Evolutionary conservation across 441 rosid genomes (phyloP).

Genomic region (Metrosideros polymorpha): DNA sequence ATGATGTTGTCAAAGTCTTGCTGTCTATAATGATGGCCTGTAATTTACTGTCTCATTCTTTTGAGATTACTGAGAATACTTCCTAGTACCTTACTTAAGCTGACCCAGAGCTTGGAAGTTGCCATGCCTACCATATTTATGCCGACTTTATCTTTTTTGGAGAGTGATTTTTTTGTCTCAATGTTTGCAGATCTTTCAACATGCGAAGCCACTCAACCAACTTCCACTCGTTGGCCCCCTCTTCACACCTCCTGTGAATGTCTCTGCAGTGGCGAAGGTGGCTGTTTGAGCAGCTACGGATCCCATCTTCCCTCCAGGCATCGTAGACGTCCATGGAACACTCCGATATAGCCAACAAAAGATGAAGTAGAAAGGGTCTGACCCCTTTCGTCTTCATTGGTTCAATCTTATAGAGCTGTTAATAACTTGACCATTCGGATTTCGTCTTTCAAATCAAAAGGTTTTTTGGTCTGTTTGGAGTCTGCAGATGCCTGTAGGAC

Average conservation of each 20-base stretch:
- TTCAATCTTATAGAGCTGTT: conserved; percentile 9
- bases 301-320: conserved; percentile 47
- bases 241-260: conserved; percentile 57
- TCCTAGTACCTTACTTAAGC: background rate
- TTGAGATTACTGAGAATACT: background rate
- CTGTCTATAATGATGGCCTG: background rate
- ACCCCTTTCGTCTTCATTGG: background rate
- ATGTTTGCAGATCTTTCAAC: conserved; percentile 42
- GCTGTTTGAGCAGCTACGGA: conserved; percentile 55
- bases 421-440: background rate
- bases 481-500: no score
- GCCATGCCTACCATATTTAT: background rate
- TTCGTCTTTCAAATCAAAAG: no score
- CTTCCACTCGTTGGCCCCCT: conserved; percentile 57
- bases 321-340: conserved; percentile 43
- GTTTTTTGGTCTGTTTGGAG: no score
- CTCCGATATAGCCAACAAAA: conserved; percentile 46
- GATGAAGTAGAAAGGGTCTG: conserved; percentile 25
- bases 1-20: background rate
- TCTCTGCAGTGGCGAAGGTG: conserved; percentile 46
- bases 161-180: background rate
- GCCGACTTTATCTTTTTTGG: background rate
- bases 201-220: conserved; percentile 34
- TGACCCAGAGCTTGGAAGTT: background rate
- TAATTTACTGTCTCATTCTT: background rate